phyloP scores from a whole-genome alignment of 257 asterid genomes.

The Misopates orontium region DNA sequence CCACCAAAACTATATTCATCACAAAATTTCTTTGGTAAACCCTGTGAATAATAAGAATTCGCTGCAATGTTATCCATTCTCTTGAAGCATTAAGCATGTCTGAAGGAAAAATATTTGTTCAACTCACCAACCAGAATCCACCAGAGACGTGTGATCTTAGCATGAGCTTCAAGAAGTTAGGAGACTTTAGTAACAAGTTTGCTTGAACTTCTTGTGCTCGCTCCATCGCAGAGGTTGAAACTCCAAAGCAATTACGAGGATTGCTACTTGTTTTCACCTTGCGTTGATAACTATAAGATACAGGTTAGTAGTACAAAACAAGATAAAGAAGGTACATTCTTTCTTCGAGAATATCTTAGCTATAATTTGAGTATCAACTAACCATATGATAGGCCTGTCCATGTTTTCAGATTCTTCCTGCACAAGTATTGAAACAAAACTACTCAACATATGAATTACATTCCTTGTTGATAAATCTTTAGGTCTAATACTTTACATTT shows the following conservation, averaged over 20 bases:
- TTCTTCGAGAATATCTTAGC: neutral
- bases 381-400: slow-evolving; percentile 18
- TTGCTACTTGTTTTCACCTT: no score
- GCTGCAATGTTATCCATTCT: neutral
- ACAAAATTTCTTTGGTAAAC: slow-evolving; percentile 53
- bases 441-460: neutral
- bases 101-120: neutral
- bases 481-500: no score
- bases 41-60: slow-evolving; percentile 25
- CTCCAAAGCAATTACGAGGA: slow-evolving; percentile 4
- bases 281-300: no score
- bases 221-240: slow-evolving; percentile 27
- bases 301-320: neutral
- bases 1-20: slow-evolving; percentile 49
- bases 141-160: slow-evolving; percentile 59
- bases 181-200: slow-evolving; percentile 36
- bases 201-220: slow-evolving; percentile 47
- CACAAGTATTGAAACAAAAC: slow-evolving; percentile 17
- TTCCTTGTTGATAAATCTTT: no score
- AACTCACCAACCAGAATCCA: slow-evolving; percentile 72
- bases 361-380: slow-evolving; percentile 26
- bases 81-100: neutral
- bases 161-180: slow-evolving; percentile 50
- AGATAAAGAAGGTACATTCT: neutral
- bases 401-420: slow-evolving; percentile 15